Evolutionary conservation across 345 rosid species (phyloP), one percentile per base, ranked within the genome.

Genomic region (Moricandia arvensis): DNA sequence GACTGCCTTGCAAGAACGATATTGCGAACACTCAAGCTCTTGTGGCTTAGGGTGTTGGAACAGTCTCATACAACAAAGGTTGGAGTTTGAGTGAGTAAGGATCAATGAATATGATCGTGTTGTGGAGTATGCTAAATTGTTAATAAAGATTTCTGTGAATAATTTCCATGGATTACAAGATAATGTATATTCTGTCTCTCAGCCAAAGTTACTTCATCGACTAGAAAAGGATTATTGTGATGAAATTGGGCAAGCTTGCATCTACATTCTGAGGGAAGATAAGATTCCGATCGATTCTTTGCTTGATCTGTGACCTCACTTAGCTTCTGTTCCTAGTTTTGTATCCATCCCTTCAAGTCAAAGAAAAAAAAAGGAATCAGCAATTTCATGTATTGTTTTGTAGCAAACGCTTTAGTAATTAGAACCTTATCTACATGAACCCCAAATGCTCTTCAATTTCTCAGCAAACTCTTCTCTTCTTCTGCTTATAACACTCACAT

Each of bases 401-500:
- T 16, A 57, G 5, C 30, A 30, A 66, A 41, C 1, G 26, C 37
- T 8, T 37, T 13, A 17, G 27, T 58, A 31, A 59, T 0, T 33
- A 24, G 53, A 59, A 75, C 51, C 68, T n/a, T 59, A 62, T 16
- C 33, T 65, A 65, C 74, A 35, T 38, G 64, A 67, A 54, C 61
- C 24, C 82, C 82, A 79, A 62, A 79, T 73, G 16, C 11, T 37
- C 13, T 73, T 59, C 45, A 79, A 8, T 26, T 73, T 61, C 53
- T 31, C 26, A n/a, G 29, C 75, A 73, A 79, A 79, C 66, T 79
- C 82, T 54, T 62, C 57, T 31, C 71, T 24, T 27, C 71, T 79
- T 41, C 60, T 62, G 0, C 31, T 12, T 55, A 79, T 43, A 16
- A 90, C 83, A 65, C 83, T 78, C 0, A 7, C 38, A 75, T 90